Evolutionary conservation across 1,284 basidiomycete genomes (phyloP).

Genomic region (Trichosporon sp.): DNA sequence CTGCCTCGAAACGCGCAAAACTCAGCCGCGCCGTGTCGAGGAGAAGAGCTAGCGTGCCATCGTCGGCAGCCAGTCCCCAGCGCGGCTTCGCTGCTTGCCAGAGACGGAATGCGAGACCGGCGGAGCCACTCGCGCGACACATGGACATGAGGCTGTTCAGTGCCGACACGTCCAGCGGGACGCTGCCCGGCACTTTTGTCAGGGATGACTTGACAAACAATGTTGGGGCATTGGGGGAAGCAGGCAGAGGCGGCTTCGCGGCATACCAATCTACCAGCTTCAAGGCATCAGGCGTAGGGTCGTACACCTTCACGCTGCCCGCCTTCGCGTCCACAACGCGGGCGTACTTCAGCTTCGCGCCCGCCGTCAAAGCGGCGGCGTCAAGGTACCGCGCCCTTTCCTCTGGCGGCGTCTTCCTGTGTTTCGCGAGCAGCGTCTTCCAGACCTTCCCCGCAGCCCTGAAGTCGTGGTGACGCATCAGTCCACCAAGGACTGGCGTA

Average conservation of each 20-base stretch:
- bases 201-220: neutral
- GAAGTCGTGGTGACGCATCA: constrained; percentile 33
- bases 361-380: constrained; percentile 38
- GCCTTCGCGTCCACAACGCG: constrained; percentile 1
- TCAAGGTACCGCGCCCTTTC: constrained; percentile 36
- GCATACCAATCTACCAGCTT: constrained; percentile 39
- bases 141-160: constrained; percentile 44
- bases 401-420: neutral
- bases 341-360: constrained; percentile 32
- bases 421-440: constrained; percentile 31
- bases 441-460: constrained; percentile 37
- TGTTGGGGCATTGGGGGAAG: neutral
- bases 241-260: constrained; percentile 5
- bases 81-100: constrained; percentile 44
- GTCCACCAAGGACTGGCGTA: constrained; percentile 42
- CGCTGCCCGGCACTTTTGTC: constrained; percentile 8
- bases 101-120: constrained; percentile 44
- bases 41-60: constrained; percentile 39
- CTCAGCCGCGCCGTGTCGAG: constrained; percentile 40
- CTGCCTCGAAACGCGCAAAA: constrained; percentile 20
- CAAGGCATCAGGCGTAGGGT: constrained; percentile 35
- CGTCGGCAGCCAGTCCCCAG: constrained; percentile 45
- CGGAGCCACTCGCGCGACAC: constrained; percentile 29
- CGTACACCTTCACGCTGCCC: neutral
- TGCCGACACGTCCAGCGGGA: constrained; percentile 39